Percentiles rank a stretch among this genome's conserved stretches.
phyloP scores from a whole-genome alignment of 208 protist species.

The Leishmania arabica region DNA sequence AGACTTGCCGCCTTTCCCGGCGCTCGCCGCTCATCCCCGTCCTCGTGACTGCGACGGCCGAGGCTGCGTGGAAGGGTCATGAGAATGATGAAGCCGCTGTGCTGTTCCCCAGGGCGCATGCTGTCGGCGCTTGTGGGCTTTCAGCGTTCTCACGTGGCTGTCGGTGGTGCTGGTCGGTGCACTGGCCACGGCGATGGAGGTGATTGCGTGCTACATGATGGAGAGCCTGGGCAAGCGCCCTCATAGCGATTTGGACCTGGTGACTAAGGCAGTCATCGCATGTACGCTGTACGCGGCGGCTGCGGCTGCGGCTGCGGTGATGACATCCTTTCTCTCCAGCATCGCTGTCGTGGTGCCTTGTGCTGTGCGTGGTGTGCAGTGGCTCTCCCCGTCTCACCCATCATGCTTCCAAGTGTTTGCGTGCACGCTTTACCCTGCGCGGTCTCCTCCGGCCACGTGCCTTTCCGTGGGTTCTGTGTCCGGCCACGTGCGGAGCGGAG shows the following conservation, averaged over 20 bases:
- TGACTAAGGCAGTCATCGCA: background rate
- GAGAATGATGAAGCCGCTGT: background rate
- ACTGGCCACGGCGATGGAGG: background rate
- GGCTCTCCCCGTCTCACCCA: background rate
- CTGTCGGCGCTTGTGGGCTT: background rate
- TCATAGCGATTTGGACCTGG: background rate
- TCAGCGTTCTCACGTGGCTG: background rate
- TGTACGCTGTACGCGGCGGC: background rate
- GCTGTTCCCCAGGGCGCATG: background rate
- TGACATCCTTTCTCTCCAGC: background rate
- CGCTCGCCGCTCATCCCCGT: background rate
- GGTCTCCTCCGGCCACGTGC: background rate
- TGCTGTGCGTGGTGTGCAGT: background rate
- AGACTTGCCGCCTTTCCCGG: background rate
- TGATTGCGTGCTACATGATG: background rate
- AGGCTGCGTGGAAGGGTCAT: background rate
- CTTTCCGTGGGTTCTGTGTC: background rate
- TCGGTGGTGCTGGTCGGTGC: background rate
- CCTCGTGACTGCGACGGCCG: background rate
- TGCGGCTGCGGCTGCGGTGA: background rate
- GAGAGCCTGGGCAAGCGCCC: background rate
- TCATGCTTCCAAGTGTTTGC: background rate
- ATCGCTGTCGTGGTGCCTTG: background rate
- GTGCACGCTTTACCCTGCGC: background rate
- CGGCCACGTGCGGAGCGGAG: background rate